Evolutionary conservation across 2,329 filamentous ascomycete species (phyloP).

Genomic region (Penicillium vulpinum): DNA sequence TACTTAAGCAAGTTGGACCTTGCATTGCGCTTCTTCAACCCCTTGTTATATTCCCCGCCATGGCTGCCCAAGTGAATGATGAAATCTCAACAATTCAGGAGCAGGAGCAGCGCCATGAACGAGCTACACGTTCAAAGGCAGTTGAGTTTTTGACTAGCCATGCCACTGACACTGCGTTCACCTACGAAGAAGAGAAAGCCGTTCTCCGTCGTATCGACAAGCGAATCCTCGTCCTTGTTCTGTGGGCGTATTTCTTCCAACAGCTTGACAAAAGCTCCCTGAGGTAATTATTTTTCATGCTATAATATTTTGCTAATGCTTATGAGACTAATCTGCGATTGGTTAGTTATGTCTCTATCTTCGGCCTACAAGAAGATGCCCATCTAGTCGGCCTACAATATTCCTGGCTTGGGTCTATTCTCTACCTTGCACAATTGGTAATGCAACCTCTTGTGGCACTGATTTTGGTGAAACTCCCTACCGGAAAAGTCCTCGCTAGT

Average conservation of each 20-base stretch:
- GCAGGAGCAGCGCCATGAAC: not conserved
- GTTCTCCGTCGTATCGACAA: constrained; percentile 47
- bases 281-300: not conserved
- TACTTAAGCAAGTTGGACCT: not conserved
- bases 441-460: constrained; percentile 59
- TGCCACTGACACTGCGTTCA: constrained; percentile 36
- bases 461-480: constrained; percentile 44
- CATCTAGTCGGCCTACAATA: constrained; percentile 50
- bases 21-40: not conserved
- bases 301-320: not conserved
- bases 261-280: constrained; percentile 51
- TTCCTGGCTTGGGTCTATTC: constrained; percentile 63
- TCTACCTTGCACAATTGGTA: constrained; percentile 61
- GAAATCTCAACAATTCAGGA: not conserved
- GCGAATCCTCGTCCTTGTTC: constrained; percentile 53
- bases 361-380: constrained; percentile 50
- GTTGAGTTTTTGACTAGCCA: not conserved
- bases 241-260: constrained; percentile 60
- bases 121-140: not conserved
- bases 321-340: not conserved
- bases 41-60: not conserved
- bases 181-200: constrained; percentile 51
- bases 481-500: constrained; percentile 54
- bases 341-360: constrained; percentile 24
- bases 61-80: not conserved